These are phyloP conservation scores for Candida sithepensis DNA, from an alignment of 805 yeast genomes.

Conservation along the genomic window DNA sequence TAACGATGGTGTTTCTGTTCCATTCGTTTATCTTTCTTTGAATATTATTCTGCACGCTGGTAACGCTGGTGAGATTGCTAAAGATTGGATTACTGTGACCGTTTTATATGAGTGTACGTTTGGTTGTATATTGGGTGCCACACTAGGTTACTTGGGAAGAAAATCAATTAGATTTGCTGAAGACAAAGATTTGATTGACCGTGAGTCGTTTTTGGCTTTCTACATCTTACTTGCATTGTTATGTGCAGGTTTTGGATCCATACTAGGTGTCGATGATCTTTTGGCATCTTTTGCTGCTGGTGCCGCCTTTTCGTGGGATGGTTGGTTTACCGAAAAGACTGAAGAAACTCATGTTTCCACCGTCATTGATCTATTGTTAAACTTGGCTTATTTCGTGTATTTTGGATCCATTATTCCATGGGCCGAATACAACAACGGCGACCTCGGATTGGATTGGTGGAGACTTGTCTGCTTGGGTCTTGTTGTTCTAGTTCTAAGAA, in stretches of 20 bases:
- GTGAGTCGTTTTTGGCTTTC: conserved; percentile 56
- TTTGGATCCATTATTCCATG: conserved; percentile 72
- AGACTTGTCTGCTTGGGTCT: conserved; percentile 48
- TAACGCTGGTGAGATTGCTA: conserved; percentile 46
- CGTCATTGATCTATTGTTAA: conserved; percentile 59
- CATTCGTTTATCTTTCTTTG: conserved; percentile 61
- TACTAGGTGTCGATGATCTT: conserved; percentile 68
- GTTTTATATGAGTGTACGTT: conserved; percentile 60
- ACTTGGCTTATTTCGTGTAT: conserved; percentile 64
- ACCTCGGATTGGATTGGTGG: conserved; percentile 49
- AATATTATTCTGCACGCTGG: conserved; percentile 50
- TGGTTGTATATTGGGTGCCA: conserved; percentile 50
- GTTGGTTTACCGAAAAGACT: conserved; percentile 56
- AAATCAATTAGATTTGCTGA: conserved; percentile 53
- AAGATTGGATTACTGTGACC: conserved; percentile 60
- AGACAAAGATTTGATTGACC: conserved; percentile 48
- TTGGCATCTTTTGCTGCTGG: conserved; percentile 74
- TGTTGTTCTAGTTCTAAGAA: conserved; percentile 46
- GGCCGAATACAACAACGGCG: conserved; percentile 49
- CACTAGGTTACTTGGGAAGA: conserved; percentile 49
- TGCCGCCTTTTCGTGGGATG: conserved; percentile 71
- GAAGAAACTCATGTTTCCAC: conserved; percentile 63
- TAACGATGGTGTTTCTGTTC: conserved; percentile 71
- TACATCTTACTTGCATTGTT: conserved; percentile 51
- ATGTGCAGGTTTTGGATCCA: conserved; percentile 60